These are phyloP conservation scores for Coelastrella sp. DNA, from an alignment of 139 green algal genomes.

Conservation along the genomic window DNA sequence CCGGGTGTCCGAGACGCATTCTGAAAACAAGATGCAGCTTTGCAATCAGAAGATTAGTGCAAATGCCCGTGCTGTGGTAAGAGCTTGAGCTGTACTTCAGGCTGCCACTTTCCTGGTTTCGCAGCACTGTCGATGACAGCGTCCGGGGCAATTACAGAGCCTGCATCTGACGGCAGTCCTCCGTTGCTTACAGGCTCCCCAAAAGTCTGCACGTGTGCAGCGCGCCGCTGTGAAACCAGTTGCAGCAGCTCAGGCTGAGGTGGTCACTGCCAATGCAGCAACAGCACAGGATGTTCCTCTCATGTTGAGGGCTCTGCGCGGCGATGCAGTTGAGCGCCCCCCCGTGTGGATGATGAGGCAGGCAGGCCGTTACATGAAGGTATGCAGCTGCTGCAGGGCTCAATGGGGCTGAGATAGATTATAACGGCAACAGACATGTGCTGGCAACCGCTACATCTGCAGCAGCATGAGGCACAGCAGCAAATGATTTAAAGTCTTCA, in stretches of 20 bases:
- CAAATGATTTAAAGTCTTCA: too few species aligned
- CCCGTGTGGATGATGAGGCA: constrained; percentile 99
- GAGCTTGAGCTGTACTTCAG: not conserved
- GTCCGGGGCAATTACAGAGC: not conserved
- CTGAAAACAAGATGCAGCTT: constrained; percentile 19
- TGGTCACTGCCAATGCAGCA: constrained; percentile 21
- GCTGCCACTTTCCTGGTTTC: not conserved
- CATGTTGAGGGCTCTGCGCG: constrained; percentile 86
- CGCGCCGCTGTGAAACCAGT: constrained; percentile 12
- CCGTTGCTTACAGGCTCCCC: not conserved
- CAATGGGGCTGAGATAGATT: not conserved
- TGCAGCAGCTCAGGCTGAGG: constrained; percentile 33
- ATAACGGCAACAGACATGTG: not conserved
- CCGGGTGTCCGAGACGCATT: not conserved
- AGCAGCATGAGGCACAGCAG: too few species aligned
- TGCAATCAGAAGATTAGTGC: constrained; percentile 29
- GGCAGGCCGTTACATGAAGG: constrained; percentile 96
- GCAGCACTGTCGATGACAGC: not conserved
- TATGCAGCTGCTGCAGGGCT: constrained; percentile 24
- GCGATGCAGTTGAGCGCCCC: constrained; percentile 85
- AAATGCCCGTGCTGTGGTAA: constrained; percentile 16
- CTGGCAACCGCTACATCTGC: not conserved
- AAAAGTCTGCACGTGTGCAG: not conserved
- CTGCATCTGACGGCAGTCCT: not conserved
- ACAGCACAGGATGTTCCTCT: constrained; percentile 61